These are phyloP conservation scores for Fusarium sp. DNA, from an alignment of 2,329 filamentous ascomycete genomes.

Conservation along the genomic window DNA sequence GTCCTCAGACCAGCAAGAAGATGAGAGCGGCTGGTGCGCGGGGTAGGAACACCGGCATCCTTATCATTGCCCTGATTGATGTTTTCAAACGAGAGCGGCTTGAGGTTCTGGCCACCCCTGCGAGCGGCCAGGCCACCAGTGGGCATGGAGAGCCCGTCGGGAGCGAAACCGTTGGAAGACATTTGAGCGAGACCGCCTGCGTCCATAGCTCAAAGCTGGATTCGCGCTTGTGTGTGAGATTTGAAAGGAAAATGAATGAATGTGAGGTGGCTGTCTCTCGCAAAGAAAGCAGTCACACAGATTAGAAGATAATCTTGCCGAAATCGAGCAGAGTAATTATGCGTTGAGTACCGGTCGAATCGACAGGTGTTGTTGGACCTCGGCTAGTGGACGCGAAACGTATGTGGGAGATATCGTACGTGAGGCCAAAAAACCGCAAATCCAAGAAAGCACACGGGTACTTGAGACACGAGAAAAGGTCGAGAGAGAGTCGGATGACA, in stretches of 20 bases:
- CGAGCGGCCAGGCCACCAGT: slow-evolving; percentile 84
- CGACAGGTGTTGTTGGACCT: slow-evolving; percentile 29
- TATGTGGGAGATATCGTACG: slow-evolving; percentile 32
- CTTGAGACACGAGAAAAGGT: slow-evolving; percentile 28
- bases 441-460: slow-evolving; percentile 41
- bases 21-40: slow-evolving; percentile 94
- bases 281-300: slow-evolving; percentile 30
- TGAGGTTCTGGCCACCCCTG: slow-evolving; percentile 88
- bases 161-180: slow-evolving; percentile 86
- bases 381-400: slow-evolving; percentile 32
- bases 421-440: slow-evolving; percentile 36
- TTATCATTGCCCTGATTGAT: slow-evolving; percentile 77
- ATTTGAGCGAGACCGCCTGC: slow-evolving; percentile 99
- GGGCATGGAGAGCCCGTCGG: slow-evolving; percentile 79
- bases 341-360: slow-evolving; percentile 38
- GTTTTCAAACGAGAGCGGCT: slow-evolving; percentile 84
- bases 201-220: slow-evolving; percentile 74
- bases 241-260: slow-evolving; percentile 35
- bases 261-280: slow-evolving; percentile 31
- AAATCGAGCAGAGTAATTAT: slow-evolving; percentile 40
- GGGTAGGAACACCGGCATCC: slow-evolving; percentile 77
- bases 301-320: slow-evolving; percentile 39
- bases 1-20: slow-evolving; percentile 93
- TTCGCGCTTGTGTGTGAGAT: slow-evolving; percentile 27
- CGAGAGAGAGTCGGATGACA: slow-evolving; percentile 29